Percentiles rank a stretch among this genome's conserved stretches.
Evolutionary conservation across 1,284 basidiomycete species (phyloP).

Genomic region (Rhodotorula glutinis): DNA sequence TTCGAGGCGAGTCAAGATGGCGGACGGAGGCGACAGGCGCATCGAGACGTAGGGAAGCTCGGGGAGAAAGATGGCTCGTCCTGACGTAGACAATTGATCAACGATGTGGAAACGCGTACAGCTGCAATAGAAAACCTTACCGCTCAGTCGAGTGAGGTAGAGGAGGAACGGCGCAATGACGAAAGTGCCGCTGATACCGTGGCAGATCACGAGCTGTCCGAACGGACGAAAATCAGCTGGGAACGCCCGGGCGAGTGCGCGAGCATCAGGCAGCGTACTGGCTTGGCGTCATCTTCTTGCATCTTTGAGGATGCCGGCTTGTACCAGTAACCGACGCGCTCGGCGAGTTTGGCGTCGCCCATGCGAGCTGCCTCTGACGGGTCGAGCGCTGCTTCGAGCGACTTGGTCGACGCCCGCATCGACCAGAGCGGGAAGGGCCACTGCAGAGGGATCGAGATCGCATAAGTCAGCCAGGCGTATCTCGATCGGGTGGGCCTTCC

Average conservation of each 20-base stretch:
- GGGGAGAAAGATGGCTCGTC: slow-evolving; percentile 36
- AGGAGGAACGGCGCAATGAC: slow-evolving; percentile 18
- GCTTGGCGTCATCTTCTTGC: slow-evolving; percentile 17
- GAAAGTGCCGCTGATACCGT: slow-evolving; percentile 33
- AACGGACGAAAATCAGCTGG: no score
- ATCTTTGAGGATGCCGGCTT: slow-evolving; percentile 20
- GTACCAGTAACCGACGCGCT: slow-evolving; percentile 31
- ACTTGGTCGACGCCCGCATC: slow-evolving; percentile 22
- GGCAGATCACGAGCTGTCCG: slow-evolving; percentile 29
- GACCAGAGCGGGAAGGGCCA: slow-evolving; percentile 26
- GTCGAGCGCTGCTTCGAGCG: slow-evolving; percentile 33
- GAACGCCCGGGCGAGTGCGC: neutral
- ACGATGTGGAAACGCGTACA: no score
- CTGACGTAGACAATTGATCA: neutral
- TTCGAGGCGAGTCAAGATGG: slow-evolving; percentile 31
- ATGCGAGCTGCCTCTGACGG: slow-evolving; percentile 16
- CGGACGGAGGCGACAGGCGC: slow-evolving; percentile 24
- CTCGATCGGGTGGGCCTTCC: neutral
- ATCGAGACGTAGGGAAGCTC: slow-evolving; percentile 35
- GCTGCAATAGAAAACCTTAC: neutral
- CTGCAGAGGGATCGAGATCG: neutral
- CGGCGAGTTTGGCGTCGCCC: slow-evolving; percentile 9
- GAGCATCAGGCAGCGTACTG: neutral
- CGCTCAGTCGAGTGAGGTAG: slow-evolving; percentile 6
- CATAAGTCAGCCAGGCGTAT: fast-evolving